phyloP scores from a whole-genome alignment of 2,329 filamentous ascomycete species.

The Kalmusia sp. region DNA sequence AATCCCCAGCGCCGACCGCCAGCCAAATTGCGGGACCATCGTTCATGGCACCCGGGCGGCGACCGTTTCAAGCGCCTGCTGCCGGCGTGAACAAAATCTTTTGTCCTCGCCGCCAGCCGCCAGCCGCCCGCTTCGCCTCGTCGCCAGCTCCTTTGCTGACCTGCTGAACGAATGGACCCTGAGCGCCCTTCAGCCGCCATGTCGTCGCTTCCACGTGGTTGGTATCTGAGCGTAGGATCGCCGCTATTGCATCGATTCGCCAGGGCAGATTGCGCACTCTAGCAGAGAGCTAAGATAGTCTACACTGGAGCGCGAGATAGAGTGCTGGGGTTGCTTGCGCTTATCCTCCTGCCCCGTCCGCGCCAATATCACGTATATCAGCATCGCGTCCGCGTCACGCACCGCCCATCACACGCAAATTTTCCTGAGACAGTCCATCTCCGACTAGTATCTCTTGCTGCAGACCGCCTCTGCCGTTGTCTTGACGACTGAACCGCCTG shows the following conservation, averaged over 20 bases:
- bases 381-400: slow-evolving; percentile 9
- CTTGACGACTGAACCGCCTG: slow-evolving; percentile 6
- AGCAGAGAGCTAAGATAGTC: slow-evolving; percentile 15
- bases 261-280: slow-evolving; percentile 22
- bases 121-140: too few species aligned
- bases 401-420: slow-evolving; percentile 23
- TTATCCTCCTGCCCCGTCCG: slow-evolving; percentile 1
- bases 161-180: neutral
- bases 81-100: too few species aligned
- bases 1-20: neutral
- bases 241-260: slow-evolving; percentile 8
- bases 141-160: neutral
- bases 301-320: slow-evolving; percentile 28
- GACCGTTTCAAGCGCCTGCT: slow-evolving; percentile 13
- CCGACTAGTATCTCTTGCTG: slow-evolving; percentile 9
- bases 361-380: slow-evolving; percentile 17
- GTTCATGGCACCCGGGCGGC: slow-evolving; percentile 15
- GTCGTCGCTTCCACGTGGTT: slow-evolving; percentile 21
- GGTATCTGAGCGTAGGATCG: slow-evolving; percentile 15
- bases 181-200: neutral
- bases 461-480: slow-evolving; percentile 17
- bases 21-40: slow-evolving; percentile 12
- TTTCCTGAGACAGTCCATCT: slow-evolving; percentile 31
- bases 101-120: neutral
- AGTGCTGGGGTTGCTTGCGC: slow-evolving; percentile 12